Conservation (phyloP, 2,329 filamentous ascomycete species). For the Ophiocordyceps camponoti-leonardi region DNA sequence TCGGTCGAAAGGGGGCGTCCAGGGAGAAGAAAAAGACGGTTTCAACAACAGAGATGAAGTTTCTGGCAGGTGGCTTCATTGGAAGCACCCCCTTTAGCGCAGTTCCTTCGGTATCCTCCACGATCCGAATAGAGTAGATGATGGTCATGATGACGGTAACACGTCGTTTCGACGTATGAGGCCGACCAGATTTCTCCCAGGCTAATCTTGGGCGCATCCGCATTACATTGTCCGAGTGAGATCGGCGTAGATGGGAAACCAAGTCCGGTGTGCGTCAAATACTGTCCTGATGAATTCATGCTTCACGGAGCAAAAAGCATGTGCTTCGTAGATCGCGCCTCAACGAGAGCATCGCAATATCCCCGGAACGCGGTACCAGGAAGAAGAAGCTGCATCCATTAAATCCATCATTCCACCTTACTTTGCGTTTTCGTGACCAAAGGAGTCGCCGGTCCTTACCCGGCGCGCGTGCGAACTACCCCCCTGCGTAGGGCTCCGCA, state of each 20-base stretch:
- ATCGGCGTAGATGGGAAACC: too few species aligned
- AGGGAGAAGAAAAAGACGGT: constrained; percentile 20
- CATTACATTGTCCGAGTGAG: too few species aligned
- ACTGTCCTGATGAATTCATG: too few species aligned
- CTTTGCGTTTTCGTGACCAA: background rate
- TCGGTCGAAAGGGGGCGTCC: background rate
- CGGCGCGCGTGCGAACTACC: constrained; percentile 6
- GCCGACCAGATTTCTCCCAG: background rate
- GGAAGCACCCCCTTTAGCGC: constrained; percentile 8
- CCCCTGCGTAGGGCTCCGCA: constrained; percentile 4
- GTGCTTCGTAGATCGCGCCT: too few species aligned
- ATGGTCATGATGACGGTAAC: constrained; percentile 1
- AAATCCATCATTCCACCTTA: background rate
- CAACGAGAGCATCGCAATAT: too few species aligned
- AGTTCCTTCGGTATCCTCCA: constrained; percentile 23
- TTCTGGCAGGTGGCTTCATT: background rate
- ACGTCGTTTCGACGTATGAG: background rate
- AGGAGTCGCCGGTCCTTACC: constrained; percentile 15
- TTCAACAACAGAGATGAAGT: constrained; percentile 34
- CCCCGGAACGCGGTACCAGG: background rate
- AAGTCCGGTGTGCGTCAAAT: too few species aligned
- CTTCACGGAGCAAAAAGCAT: too few species aligned
- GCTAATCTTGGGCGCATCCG: too few species aligned
- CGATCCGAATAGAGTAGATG: constrained; percentile 17
- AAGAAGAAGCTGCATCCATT: background rate